Evolutionary conservation across 2,329 filamentous ascomycete species (phyloP).

Genomic region (Mycocentrospora acerina): DNA sequence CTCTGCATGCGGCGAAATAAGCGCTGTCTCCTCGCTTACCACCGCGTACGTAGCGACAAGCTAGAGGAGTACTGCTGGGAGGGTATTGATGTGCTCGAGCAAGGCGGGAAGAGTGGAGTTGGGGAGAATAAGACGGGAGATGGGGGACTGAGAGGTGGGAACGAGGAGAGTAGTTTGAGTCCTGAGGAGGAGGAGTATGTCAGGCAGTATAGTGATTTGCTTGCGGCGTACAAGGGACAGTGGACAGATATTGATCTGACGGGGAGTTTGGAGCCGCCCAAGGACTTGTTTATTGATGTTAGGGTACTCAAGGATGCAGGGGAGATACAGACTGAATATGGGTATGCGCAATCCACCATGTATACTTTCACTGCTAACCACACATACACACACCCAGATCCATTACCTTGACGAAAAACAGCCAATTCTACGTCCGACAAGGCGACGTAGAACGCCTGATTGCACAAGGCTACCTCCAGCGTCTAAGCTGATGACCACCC

Average conservation of each 20-base stretch:
- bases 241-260: constrained; percentile 98
- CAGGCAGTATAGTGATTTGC: constrained; percentile 82
- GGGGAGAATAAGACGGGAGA: constrained; percentile 49
- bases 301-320: constrained; percentile 94
- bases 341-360: constrained; percentile 58
- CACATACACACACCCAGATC: constrained; percentile 64
- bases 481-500: constrained; percentile 82
- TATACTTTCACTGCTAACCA: background rate
- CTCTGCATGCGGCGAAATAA: constrained; percentile 96
- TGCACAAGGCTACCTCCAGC: constrained; percentile 90
- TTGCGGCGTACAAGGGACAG: constrained; percentile 96
- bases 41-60: constrained; percentile 85
- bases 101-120: constrained; percentile 36
- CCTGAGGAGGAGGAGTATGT: constrained; percentile 98
- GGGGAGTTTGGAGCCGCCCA: constrained; percentile 89
- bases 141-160: constrained; percentile 48
- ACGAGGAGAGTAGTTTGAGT: constrained; percentile 73
- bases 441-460: constrained; percentile 95
- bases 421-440: constrained; percentile 94
- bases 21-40: constrained; percentile 90
- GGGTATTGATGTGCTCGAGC: constrained; percentile 78
- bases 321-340: constrained; percentile 98
- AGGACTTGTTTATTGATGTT: constrained; percentile 95
- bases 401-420: constrained; percentile 96
- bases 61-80: constrained; percentile 93